Evolutionary conservation across 2,329 filamentous ascomycete genomes (phyloP).

Genomic region (Cercospora sp.): DNA sequence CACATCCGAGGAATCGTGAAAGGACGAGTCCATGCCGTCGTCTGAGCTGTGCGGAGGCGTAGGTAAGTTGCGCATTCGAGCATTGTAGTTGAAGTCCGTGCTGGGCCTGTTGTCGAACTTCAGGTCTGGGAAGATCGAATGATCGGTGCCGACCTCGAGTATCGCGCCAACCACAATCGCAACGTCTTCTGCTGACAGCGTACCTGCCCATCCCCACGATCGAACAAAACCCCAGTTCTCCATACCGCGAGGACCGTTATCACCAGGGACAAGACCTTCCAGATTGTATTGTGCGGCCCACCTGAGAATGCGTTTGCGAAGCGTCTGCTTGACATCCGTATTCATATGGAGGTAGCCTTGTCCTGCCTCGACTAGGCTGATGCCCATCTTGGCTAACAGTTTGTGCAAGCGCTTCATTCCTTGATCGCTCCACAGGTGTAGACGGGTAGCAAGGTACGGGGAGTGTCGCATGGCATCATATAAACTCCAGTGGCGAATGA

Average conservation of each 20-base stretch:
- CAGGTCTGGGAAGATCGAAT: slow-evolving; percentile 25
- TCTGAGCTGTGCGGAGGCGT: slow-evolving; percentile 39
- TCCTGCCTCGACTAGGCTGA: slow-evolving; percentile 88
- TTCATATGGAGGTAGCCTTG: slow-evolving; percentile 99
- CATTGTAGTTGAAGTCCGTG: slow-evolving; percentile 33
- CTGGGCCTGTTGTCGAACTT: slow-evolving; percentile 20
- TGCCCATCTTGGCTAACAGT: slow-evolving; percentile 95
- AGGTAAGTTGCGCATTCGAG: slow-evolving; percentile 35
- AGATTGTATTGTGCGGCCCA: slow-evolving; percentile 93
- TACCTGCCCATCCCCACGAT: slow-evolving; percentile 97
- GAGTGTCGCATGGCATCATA: slow-evolving; percentile 99
- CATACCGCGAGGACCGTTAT: slow-evolving; percentile 66
- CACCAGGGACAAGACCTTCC: slow-evolving; percentile 85
- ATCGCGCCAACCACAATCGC: slow-evolving; percentile 90
- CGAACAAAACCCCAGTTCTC: slow-evolving; percentile 97
- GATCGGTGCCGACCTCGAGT: slow-evolving; percentile 72
- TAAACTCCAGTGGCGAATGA: slow-evolving; percentile 93
- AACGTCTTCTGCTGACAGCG: slow-evolving; percentile 87
- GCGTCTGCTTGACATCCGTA: slow-evolving; percentile 86
- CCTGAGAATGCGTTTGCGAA: slow-evolving; percentile 81
- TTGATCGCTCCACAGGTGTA: slow-evolving; percentile 92
- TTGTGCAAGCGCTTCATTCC: slow-evolving; percentile 90
- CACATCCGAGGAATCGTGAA: slow-evolving; percentile 27
- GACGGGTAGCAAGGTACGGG: slow-evolving; percentile 84
- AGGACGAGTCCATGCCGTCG: slow-evolving; percentile 32